A percentile compares a stretch with the other conserved stretches of the same genome.
These are phyloP conservation scores for Plasmodium cynomolgi DNA, from an alignment of 169 alveolate species.

Conservation along the genomic window DNA sequence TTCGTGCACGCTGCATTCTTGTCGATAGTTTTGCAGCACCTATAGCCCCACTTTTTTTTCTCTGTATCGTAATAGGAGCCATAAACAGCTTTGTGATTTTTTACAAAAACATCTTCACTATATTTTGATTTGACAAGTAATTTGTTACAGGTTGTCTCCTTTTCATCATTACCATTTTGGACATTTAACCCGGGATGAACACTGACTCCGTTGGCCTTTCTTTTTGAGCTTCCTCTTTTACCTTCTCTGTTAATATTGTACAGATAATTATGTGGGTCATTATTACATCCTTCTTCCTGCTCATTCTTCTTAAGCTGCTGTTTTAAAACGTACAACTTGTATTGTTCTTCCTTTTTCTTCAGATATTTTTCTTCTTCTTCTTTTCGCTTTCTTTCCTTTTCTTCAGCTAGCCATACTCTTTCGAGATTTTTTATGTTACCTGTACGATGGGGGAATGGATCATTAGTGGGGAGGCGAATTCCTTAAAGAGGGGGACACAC, in stretches of 20 bases:
- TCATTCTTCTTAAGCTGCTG: conserved; percentile 87
- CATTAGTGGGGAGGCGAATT: not conserved
- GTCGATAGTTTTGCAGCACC: conserved; percentile 81
- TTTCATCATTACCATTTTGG: conserved; percentile 18
- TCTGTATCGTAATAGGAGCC: conserved; percentile 86
- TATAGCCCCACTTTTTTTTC: conserved; percentile 86
- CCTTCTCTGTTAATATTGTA: conserved; percentile 73
- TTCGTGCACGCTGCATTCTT: conserved; percentile 76
- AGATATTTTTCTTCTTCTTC: conserved; percentile 91
- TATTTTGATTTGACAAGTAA: conserved; percentile 81
- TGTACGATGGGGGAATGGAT: conserved; percentile 75
- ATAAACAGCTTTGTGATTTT: conserved; percentile 85
- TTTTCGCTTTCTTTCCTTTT: conserved; percentile 92
- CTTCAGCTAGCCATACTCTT: conserved; percentile 97
- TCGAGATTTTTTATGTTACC: conserved; percentile 93
- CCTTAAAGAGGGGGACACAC: not conserved
- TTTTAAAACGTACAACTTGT: conserved; percentile 92
- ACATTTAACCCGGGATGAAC: not conserved
- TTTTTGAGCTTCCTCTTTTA: conserved; percentile 64
- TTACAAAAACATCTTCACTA: conserved; percentile 81
- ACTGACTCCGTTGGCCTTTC: not conserved
- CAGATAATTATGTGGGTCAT: conserved; percentile 3
- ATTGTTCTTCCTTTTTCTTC: conserved; percentile 95
- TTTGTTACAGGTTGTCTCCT: conserved; percentile 24
- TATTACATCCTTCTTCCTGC: conserved; percentile 52